Conservation (phyloP, 2,329 filamentous ascomycete species). For the Fusarium udum region DNA sequence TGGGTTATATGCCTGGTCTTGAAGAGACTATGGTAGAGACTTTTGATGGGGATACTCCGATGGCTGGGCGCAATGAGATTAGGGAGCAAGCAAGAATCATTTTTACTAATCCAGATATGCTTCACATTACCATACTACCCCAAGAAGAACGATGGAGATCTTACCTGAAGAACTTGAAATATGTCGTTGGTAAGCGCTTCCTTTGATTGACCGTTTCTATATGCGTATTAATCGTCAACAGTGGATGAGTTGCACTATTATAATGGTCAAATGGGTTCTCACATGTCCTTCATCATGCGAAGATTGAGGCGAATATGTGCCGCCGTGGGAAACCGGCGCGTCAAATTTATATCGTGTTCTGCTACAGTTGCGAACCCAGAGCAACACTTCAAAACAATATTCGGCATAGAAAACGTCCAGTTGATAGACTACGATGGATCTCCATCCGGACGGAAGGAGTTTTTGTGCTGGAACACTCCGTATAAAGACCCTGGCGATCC, state of each 20-base stretch:
- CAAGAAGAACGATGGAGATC: constrained; percentile 90
- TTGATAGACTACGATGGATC: constrained; percentile 93
- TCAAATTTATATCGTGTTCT: constrained; percentile 95
- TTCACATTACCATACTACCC: constrained; percentile 92
- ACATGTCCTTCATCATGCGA: constrained; percentile 95
- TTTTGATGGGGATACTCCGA: constrained; percentile 93
- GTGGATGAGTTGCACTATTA: constrained; percentile 95
- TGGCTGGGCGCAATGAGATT: constrained; percentile 79
- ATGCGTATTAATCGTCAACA: constrained; percentile 29
- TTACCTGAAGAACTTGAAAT: constrained; percentile 88
- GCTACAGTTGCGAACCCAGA: constrained; percentile 94
- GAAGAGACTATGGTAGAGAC: constrained; percentile 85
- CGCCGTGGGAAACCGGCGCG: constrained; percentile 82
- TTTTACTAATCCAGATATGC: constrained; percentile 98
- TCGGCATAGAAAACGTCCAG: constrained; percentile 82
- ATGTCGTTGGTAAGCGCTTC: constrained; percentile 72
- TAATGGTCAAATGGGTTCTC: constrained; percentile 92
- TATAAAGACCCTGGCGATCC: constrained; percentile 90
- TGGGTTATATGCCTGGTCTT: constrained; percentile 81
- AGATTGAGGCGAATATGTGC: constrained; percentile 87
- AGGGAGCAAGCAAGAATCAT: constrained; percentile 91
- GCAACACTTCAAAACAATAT: constrained; percentile 93
- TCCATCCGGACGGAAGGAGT: constrained; percentile 89
- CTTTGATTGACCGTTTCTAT: neutral
- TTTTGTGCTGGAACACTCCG: constrained; percentile 97